Percentiles rank a stretch among this genome's conserved stretches.
Evolutionary conservation across 768 basidiomycete species (phyloP).

Genomic region (Calocera cornea): DNA sequence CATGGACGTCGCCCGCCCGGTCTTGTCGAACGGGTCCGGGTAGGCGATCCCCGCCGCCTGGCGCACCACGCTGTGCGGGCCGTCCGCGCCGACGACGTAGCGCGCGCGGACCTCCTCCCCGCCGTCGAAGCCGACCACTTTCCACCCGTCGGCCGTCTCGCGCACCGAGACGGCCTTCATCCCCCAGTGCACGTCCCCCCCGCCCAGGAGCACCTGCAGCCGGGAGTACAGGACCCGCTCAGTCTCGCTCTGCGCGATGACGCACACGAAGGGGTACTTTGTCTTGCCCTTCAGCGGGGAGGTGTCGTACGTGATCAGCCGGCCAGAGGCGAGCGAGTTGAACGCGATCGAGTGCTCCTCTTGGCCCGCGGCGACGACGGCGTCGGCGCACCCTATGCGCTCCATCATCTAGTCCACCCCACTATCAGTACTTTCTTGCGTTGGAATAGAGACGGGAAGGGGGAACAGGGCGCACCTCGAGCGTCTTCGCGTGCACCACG

Average conservation of each 20-base stretch:
- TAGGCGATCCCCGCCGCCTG: constrained; percentile 31
- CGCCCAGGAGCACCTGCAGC: constrained; percentile 19
- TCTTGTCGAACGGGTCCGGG: constrained; percentile 26
- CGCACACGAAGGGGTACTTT: constrained; percentile 31
- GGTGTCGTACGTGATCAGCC: constrained; percentile 4
- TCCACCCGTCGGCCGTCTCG: neutral
- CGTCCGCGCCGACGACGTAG: constrained; percentile 42
- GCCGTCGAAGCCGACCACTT: constrained; percentile 35
- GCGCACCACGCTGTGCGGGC: constrained; percentile 34
- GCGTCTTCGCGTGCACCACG: constrained; percentile 38
- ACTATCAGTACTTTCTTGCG: neutral
- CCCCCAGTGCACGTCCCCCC: neutral
- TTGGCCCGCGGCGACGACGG: constrained; percentile 28
- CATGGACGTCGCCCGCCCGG: neutral
- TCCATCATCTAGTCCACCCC: constrained; percentile 30
- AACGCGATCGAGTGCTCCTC: constrained; percentile 21
- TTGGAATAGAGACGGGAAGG: neutral
- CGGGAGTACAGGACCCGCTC: constrained; percentile 31
- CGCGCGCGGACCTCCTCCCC: constrained; percentile 32
- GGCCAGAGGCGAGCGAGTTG: constrained; percentile 14
- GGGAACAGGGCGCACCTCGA: constrained; percentile 30
- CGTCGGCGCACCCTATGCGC: constrained; percentile 31
- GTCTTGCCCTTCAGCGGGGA: constrained; percentile 29
- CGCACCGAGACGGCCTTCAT: neutral
- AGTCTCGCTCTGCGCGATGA: constrained; percentile 34